phyloP scores from a whole-genome alignment of 225 moss, liverwort and hornwort species.

The Sphagnum contortum region DNA sequence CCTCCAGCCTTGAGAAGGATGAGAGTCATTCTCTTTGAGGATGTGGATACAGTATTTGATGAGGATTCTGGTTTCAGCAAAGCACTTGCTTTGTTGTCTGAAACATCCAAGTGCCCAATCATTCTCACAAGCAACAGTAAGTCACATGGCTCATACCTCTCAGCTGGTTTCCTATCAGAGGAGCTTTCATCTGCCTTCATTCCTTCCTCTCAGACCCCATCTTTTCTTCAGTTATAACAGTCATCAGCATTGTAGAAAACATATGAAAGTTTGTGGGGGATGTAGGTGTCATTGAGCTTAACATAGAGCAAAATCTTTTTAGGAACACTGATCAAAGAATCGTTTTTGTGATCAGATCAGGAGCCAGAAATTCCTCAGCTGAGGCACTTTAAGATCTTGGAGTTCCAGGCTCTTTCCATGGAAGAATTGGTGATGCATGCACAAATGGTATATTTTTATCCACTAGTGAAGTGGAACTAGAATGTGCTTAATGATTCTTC shows the following conservation, averaged over 20 bases:
- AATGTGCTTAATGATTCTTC: background rate
- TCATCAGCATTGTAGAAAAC: background rate
- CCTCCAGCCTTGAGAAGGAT: constrained; percentile 35
- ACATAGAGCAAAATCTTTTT: background rate
- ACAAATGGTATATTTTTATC: constrained; percentile 41
- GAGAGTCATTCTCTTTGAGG: constrained; percentile 86
- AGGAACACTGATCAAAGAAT: no score
- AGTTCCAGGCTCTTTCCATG: constrained; percentile 50
- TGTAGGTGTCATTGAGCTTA: background rate
- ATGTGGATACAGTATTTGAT: constrained; percentile 82
- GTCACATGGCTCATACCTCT: constrained; percentile 4
- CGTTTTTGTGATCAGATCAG: constrained; percentile 33
- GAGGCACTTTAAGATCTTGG: constrained; percentile 29
- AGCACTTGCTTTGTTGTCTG: constrained; percentile 56
- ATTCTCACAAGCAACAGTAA: constrained; percentile 85
- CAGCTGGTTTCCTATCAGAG: background rate
- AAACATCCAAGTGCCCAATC: constrained; percentile 78
- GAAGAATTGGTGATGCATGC: constrained; percentile 63
- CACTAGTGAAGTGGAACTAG: background rate
- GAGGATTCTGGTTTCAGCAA: constrained; percentile 75
- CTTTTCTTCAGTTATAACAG: background rate
- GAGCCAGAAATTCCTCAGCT: constrained; percentile 57
- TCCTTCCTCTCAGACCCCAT: background rate
- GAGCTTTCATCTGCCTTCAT: background rate
- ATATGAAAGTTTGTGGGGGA: background rate